Conservation (phyloP, 2,329 filamentous ascomycete genomes). For the Bipolaris oryzae region DNA sequence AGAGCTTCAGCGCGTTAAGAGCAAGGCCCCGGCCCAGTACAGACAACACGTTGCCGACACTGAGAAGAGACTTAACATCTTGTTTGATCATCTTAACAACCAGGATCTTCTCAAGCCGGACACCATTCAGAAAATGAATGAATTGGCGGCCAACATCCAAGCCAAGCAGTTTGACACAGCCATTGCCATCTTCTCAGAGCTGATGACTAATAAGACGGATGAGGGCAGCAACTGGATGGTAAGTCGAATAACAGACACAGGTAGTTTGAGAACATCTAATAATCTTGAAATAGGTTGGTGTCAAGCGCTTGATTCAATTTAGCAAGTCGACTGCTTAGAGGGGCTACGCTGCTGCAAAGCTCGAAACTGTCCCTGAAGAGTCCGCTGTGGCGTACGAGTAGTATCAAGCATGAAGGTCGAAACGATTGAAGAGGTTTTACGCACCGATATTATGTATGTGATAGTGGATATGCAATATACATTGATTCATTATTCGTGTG, state of each 20-base stretch:
- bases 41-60: conserved; percentile 90
- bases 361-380: background rate
- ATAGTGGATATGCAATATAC: conserved; percentile 1
- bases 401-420: background rate
- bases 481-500: background rate
- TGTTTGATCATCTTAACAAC: conserved; percentile 99
- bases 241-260: conserved; percentile 32
- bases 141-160: conserved; percentile 56
- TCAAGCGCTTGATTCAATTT: conserved; percentile 48
- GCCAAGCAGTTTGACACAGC: conserved; percentile 54
- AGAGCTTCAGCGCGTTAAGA: conserved; percentile 88
- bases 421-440: background rate
- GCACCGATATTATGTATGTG: background rate
- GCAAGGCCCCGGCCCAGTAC: conserved; percentile 84
- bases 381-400: background rate
- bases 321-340: conserved; percentile 40
- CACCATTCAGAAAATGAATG: conserved; percentile 70
- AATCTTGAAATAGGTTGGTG: conserved; percentile 37
- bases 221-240: conserved; percentile 60
- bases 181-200: conserved; percentile 50
- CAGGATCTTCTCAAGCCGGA: conserved; percentile 84
- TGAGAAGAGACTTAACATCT: conserved; percentile 85
- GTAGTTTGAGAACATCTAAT: conserved; percentile 5
- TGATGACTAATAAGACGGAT: conserved; percentile 56
- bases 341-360: background rate